Conservation (phyloP, 1,284 basidiomycete species). For the Ustilago lituana region DNA sequence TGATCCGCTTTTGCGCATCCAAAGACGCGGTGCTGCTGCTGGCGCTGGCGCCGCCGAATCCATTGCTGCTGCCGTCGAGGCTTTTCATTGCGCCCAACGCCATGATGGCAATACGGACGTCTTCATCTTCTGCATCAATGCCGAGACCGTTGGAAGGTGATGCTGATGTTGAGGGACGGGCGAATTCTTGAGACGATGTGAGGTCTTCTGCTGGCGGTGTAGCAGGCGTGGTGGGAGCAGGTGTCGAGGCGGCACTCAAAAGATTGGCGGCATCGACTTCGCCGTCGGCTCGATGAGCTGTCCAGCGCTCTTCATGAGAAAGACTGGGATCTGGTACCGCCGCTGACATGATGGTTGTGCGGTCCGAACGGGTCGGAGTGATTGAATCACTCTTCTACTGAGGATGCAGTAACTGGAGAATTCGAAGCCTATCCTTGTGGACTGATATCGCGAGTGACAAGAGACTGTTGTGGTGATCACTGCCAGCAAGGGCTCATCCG, state of each 20-base stretch:
- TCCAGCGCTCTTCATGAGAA: constrained; percentile 44
- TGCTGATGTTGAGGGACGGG: neutral
- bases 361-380: neutral
- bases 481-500: constrained; percentile 8
- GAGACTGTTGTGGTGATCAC: neutral
- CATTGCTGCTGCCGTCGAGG: constrained; percentile 42
- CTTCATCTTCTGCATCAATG: constrained; percentile 55
- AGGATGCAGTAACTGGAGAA: no score
- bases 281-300: constrained; percentile 30
- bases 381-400: no score
- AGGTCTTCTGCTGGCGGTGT: constrained; percentile 40
- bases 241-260: constrained; percentile 38
- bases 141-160: constrained; percentile 27
- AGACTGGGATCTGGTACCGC: constrained; percentile 14
- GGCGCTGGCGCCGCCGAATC: constrained; percentile 9
- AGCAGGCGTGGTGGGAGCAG: constrained; percentile 39
- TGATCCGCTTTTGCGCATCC: constrained; percentile 21
- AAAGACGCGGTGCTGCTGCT: constrained; percentile 24
- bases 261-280: constrained; percentile 18
- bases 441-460: neutral
- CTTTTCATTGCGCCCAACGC: constrained; percentile 58
- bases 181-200: constrained; percentile 24
- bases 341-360: constrained; percentile 18
- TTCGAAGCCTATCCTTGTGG: neutral
- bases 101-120: constrained; percentile 60